Conservation (phyloP, 192 early-diverging fungal genomes). For the Ambispora gerdemannii region DNA sequence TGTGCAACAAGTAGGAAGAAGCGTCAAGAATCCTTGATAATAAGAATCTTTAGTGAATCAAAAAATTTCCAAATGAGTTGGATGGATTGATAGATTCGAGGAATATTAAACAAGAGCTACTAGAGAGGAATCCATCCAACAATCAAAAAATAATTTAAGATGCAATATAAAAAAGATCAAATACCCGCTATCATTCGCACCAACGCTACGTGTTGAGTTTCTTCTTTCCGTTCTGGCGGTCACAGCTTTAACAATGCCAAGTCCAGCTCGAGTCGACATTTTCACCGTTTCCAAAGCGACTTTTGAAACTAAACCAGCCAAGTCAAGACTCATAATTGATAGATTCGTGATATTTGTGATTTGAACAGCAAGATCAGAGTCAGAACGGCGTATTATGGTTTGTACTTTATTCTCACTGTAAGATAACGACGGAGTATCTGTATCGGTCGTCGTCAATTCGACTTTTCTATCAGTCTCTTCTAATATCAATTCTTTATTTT, state of each 20-base stretch:
- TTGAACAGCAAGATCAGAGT: constrained; percentile 23
- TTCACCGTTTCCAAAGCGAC: constrained; percentile 9
- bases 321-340: constrained; percentile 14
- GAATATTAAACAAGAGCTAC: background rate
- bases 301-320: constrained; percentile 15
- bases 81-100: background rate
- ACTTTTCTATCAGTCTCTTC: too few relatives aligned
- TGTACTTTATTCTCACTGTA: background rate
- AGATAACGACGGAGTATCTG: too few relatives aligned
- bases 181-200: background rate
- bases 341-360: constrained; percentile 13
- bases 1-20: constrained; percentile 20
- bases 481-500: too few relatives aligned
- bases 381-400: background rate
- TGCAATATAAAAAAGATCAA: background rate
- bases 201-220: background rate
- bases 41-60: constrained; percentile 1
- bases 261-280: background rate
- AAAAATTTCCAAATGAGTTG: background rate
- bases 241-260: constrained; percentile 6
- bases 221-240: constrained; percentile 19
- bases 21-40: constrained; percentile 25
- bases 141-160: background rate
- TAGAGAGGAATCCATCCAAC: background rate
- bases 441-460: too few relatives aligned